Evolutionary conservation across 306 rosid species (phyloP), one percentile per base, ranked within the genome.

Genomic region (Astragalus membranaceus): DNA sequence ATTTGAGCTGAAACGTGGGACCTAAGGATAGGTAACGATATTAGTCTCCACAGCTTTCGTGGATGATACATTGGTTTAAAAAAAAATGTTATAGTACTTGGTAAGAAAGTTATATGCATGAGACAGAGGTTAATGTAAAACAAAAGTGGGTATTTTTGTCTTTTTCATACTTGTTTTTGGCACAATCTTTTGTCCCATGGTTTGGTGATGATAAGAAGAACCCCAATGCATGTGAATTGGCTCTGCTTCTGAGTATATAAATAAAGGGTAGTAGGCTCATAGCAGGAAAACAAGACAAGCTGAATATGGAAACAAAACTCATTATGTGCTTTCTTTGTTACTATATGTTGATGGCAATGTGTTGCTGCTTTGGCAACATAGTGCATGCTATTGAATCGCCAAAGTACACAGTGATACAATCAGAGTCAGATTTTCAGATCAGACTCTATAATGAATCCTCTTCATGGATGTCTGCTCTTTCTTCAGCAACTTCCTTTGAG

Each of bases 361-460:
- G 79, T 42, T 70, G 63, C 52, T 67, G 4, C 30, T 73, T 66
- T 61, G 67, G 47, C 68, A 62, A 49, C 42, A 4, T 14, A 7
- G 82, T 67, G 61, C 33, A 36, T 1, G 81, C 92, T 10, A 65
- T 77, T 47, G 96, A 92, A 60, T 79, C 76, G 2, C 98, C 98
- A 43, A 77, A 7, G 1, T 86, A 86, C 81, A 75, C 54, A 26
- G 72, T 88, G 67, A 73, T 89, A 42, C 62, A 36, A 5, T 65
- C 88, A 32, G 83, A 81, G 63, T 75, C 96, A 33, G 92, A 89
- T 43, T 86, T 88, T 54, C 84, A 92, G 82, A 78, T 89, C 75
- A 89, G 96, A 80, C 85, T 76, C 15, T 92, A 87, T 80, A 20
- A 9, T 23, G 89, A 89, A 61, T 76, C 89, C 67, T 72, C 82